Base-by-base conservation (phyloP, 2,329 filamentous ascomycete species). In the Aureobasidium sp. region DNA sequence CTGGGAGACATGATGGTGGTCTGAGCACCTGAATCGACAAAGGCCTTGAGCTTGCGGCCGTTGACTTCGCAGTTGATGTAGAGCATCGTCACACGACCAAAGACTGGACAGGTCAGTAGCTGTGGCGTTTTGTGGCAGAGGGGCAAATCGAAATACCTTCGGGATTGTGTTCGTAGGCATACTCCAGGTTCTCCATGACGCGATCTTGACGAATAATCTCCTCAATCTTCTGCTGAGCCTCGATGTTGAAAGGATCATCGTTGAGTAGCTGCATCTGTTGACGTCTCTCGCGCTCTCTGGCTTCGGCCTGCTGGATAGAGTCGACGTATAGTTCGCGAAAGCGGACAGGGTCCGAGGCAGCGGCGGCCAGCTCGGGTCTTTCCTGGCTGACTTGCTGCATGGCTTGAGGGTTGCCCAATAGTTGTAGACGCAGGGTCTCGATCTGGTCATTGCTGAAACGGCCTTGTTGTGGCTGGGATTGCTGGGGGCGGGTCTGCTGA, bases 1-100 rank as follows among this genome's bases (percentile, higher is more conserved):
- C 86, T 82, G 5, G 94, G 94, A 5, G 93, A 97, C 94, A 99
- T 99, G 78, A 99, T 97, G 57, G 94, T 99, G 29, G 93, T 91
- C 77, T 99, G 94, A 27, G 94, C 94, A 64, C 94, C 94, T 1
- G 94, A 97, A 75, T 99, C 94, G 64, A 99, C 94, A 68, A 99
- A 88, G 2, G 93, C 94, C 79, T 97, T 97, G 69, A 99, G 87
- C 63, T 89, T 90, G 68, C 90, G 84, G 14, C 90, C 88, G 75
- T 99, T 99, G 69, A 99, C 94, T 73, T 95, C 90, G 64, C 96
- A 92, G 71, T 95, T 87, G 68, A 97, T 89, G 76, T 99, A 99
- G 52, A 99, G 84, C 87, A 99, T 94, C 68, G 93, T 91, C 44
- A 99, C 94, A 68, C 89, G 85, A 60, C 91, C 94, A 72, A 99